Evolutionary conservation across 805 yeast species (phyloP).

Genomic region (Metschnikowia similis): DNA sequence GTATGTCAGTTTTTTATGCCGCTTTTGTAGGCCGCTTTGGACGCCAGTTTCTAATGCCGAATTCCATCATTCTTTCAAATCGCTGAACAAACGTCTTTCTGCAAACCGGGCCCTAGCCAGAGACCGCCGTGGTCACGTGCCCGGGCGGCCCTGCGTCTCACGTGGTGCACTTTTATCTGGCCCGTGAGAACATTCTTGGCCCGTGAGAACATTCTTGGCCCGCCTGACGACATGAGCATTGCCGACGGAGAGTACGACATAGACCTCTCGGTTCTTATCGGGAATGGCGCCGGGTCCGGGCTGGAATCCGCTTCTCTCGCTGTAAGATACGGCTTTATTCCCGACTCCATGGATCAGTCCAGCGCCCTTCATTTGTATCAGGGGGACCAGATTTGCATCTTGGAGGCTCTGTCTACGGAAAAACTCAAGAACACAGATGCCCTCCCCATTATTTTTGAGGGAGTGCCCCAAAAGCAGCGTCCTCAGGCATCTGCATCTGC

Average conservation of each 20-base stretch:
- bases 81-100: no score
- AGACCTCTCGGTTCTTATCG: slow-evolving; percentile 27
- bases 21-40: no score
- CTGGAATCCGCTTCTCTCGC: slow-evolving; percentile 11
- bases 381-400: slow-evolving; percentile 28
- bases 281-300: not conserved
- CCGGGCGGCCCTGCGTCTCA: not conserved
- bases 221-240: slow-evolving; percentile 21
- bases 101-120: no score
- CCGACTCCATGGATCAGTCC: slow-evolving; percentile 37
- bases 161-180: not conserved
- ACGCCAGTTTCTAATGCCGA: not conserved
- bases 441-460: slow-evolving; percentile 36
- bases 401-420: slow-evolving; percentile 28
- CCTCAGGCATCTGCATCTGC: slow-evolving; percentile 8
- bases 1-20: no score
- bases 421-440: slow-evolving; percentile 11
- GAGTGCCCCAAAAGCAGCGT: slow-evolving; percentile 29
- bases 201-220: not conserved
- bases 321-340: slow-evolving; percentile 38
- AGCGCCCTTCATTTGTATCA: slow-evolving; percentile 32
- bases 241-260: slow-evolving; percentile 44
- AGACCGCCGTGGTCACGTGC: no score
- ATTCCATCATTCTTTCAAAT: not conserved
- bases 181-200: not conserved